Percentiles rank a stretch among this genome's conserved stretches.
Evolutionary conservation across 2,329 filamentous ascomycete genomes (phyloP).

Genomic region (Diaporthe amygdali): DNA sequence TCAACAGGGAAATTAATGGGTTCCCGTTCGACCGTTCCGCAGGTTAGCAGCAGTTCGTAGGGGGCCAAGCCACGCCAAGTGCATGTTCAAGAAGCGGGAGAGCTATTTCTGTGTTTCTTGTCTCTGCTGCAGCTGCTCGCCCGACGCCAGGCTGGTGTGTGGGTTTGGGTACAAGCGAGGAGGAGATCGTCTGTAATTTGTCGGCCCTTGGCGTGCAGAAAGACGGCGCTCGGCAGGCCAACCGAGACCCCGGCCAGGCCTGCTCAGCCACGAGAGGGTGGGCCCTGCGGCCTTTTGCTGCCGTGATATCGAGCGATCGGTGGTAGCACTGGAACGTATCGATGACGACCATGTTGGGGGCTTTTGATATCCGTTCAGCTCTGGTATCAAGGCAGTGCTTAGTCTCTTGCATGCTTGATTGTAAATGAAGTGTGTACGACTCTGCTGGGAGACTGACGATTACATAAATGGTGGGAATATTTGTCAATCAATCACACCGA

Average conservation of each 20-base stretch:
- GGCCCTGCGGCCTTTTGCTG: constrained; percentile 9
- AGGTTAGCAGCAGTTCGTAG: not conserved
- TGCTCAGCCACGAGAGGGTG: constrained; percentile 10
- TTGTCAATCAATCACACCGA: not conserved
- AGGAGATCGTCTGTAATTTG: not conserved
- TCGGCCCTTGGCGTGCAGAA: not conserved
- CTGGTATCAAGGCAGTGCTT: constrained; percentile 32
- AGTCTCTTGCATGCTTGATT: not conserved
- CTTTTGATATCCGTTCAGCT: not conserved
- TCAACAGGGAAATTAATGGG: not conserved
- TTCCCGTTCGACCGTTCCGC: constrained; percentile 8
- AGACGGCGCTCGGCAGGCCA: constrained; percentile 1
- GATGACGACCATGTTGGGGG: not conserved
- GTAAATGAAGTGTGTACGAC: not conserved
- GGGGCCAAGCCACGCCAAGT: constrained; percentile 8
- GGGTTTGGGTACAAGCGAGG: not conserved
- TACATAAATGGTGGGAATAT: not conserved
- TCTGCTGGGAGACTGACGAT: not conserved
- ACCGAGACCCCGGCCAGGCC: not conserved
- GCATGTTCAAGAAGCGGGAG: not conserved
- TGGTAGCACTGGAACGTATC: not conserved
- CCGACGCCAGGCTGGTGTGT: not conserved
- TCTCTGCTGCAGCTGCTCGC: not conserved
- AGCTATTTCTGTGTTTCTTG: not conserved
- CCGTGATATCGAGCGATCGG: constrained; percentile 12